Evolutionary conservation across 192 early-diverging fungal species (phyloP), one percentile per base, ranked within the genome.

Genomic region (Linderina pennispora): DNA sequence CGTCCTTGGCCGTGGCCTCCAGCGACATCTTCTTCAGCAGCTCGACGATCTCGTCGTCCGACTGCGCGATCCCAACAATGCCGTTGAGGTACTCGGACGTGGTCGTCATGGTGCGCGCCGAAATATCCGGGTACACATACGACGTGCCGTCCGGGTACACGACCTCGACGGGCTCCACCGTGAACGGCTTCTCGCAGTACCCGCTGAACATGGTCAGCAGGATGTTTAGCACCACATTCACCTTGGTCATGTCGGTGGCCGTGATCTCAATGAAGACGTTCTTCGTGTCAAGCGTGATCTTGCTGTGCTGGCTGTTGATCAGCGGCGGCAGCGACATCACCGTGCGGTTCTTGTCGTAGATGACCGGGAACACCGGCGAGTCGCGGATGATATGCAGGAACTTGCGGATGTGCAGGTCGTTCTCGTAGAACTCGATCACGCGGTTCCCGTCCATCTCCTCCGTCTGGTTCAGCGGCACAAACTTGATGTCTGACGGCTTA

Each of bases 191-290:
- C 21, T 71, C 69, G 67, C 90, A 94, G 79, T 99, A 92, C 51
- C 84, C 75, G 36, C 92, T 94, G 76, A 93, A 99, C 90, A 95
- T 99, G 36, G 91, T 78, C 43, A 94, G 78, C 46, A 99, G 63
- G 35, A 91, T 95, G 62, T 98, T 94, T 28, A 99, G 79, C 22
- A 90, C 93, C 48, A 89, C 82, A 48, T 89, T 85, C 48, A 84
- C 93, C 80, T 98, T 99, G 56, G 87, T 92, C 52, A 90, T 50
- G 69, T 97, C 94, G 17, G 93, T 97, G 17, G 91, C 97, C 4
- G 97, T 99, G 62, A 86, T 88, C 76, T 99, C 97, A 66, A 99
- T 94, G 40, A 99, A 87, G 28, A 99, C 86, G 53, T 99, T 97
- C 71, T 85, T 90, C 35, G 97, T 97, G 23, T 85, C 74, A 26